Base-by-base conservation (phyloP, 495 filamentous ascomycete species). In the Thozetella sp. region DNA sequence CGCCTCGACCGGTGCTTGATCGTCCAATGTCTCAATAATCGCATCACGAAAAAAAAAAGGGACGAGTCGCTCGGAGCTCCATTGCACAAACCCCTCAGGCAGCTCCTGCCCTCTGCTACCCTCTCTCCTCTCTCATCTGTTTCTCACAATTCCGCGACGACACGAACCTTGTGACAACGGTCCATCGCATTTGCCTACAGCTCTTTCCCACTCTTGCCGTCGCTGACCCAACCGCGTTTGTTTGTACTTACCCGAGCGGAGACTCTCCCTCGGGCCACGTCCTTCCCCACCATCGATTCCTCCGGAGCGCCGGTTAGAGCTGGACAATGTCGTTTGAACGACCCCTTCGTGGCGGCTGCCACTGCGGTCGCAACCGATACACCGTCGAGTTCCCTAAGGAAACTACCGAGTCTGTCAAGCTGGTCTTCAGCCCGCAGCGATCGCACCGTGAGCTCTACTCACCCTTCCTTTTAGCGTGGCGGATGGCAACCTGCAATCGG, bases 341-440 rank as follows among this genome's bases (percentile, higher is more conserved):
- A 37, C 78, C 76, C 22, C 83, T 97, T 24, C 83, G 80, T 55
- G 93, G 93, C 57, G 81, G 87, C 67, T 97, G 93, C 74, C 85
- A 88, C 24, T 97, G 93, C 72, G 92, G 92, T 43, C 87, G 93
- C 25, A 96, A 94, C 67, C 82, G 87, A 61, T 97, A 96, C 72
- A 79, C 84, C 19, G 85, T 97, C 58, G 72, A 81, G 25, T 79
- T 93, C 25, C 92, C 93, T 2, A 63, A 76, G 2, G 64, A 84
- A 60, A 71, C 82, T 43, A 71, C 72, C 15, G 73, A 85, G 27
- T 71, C 79, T 48, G 86, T 89, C 22, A 80, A 85, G 51, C 82
- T 97, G 9, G 82, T 91, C 62, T 92, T 93, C 66, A 87, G 93
- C 67, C 81, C 83, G 27, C 81, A 81, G 53, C 73, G 74, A 51